phyloP scores from a whole-genome alignment of 805 yeast genomes.

The Kuraishia hungarica region DNA sequence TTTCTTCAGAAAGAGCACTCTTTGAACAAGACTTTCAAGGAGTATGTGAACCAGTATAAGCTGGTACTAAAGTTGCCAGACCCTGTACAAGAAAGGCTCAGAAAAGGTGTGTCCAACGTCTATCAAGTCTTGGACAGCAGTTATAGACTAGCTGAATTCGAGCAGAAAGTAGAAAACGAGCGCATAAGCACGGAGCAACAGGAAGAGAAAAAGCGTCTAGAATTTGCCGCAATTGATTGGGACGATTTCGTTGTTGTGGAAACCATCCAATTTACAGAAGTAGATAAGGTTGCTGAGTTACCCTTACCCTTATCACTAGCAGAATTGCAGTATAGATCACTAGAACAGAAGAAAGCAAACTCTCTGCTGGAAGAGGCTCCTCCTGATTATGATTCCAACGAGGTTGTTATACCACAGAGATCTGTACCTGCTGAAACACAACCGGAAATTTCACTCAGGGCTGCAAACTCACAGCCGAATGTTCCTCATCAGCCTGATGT shows the following conservation, averaged over 20 bases:
- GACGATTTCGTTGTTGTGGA: constrained; percentile 69
- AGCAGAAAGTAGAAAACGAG: constrained; percentile 26
- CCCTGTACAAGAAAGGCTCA: constrained; percentile 10
- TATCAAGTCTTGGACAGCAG: constrained; percentile 35
- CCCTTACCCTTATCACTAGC: constrained; percentile 46
- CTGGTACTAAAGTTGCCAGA: constrained; percentile 21
- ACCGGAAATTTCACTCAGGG: background rate
- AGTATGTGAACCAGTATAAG: constrained; percentile 49
- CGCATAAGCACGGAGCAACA: constrained; percentile 20
- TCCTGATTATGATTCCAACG: constrained; percentile 23
- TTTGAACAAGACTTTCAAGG: constrained; percentile 39
- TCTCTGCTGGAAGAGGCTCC: constrained; percentile 32
- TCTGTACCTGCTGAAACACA: background rate
- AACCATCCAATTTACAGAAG: constrained; percentile 53
- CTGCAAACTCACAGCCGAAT: background rate
- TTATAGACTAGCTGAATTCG: constrained; percentile 48
- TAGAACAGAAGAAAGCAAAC: constrained; percentile 39
- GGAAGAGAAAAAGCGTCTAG: constrained; percentile 31
- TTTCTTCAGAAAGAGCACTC: constrained; percentile 59
- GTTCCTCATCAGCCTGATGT: background rate
- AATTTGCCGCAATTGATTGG: constrained; percentile 82
- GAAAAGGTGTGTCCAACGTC: constrained; percentile 20
- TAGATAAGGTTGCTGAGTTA: constrained; percentile 50
- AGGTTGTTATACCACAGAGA: constrained; percentile 1
- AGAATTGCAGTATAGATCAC: constrained; percentile 53